These are phyloP conservation scores for Kwoniella sp. DNA, from an alignment of 768 basidiomycete genomes.

Conservation along the genomic window DNA sequence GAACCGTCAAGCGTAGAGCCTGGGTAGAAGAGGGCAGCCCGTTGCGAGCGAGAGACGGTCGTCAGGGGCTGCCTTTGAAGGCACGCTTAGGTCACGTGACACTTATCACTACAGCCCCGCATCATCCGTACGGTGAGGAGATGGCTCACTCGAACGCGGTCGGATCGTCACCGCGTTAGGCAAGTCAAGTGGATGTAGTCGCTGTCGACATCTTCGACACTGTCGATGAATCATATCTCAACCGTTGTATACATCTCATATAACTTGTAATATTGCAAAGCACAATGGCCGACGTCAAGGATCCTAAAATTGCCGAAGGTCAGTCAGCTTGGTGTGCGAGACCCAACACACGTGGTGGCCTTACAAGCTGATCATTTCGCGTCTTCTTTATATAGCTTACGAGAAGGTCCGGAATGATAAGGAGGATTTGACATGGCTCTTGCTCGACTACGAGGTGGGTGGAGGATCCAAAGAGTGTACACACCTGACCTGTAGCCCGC, in stretches of 20 bases:
- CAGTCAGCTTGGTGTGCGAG: constrained; percentile 36
- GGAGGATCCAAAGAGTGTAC: too few species aligned
- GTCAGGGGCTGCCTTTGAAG: too few species aligned
- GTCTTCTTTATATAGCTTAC: constrained; percentile 66
- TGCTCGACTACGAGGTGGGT: constrained; percentile 82
- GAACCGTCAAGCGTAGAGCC: too few species aligned
- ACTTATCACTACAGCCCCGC: background rate
- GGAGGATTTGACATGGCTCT: constrained; percentile 82
- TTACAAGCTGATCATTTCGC: background rate
- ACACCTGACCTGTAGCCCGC: background rate
- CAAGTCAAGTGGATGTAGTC: too few species aligned
- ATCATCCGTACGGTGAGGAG: background rate
- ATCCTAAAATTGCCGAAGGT: constrained; percentile 76
- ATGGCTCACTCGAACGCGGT: constrained; percentile 11
- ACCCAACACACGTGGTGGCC: background rate
- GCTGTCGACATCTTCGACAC: background rate
- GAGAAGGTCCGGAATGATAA: constrained; percentile 83
- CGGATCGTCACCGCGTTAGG: constrained; percentile 7
- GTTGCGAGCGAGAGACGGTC: too few species aligned
- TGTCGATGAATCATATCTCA: background rate
- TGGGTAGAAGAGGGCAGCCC: too few species aligned
- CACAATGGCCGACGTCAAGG: constrained; percentile 71
- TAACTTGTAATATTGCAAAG: background rate
- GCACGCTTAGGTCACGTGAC: background rate
- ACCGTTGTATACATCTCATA: background rate